These are phyloP conservation scores for Paramecium caudatum DNA, from an alignment of 73 alveolate genomes.

Conservation along the genomic window DNA sequence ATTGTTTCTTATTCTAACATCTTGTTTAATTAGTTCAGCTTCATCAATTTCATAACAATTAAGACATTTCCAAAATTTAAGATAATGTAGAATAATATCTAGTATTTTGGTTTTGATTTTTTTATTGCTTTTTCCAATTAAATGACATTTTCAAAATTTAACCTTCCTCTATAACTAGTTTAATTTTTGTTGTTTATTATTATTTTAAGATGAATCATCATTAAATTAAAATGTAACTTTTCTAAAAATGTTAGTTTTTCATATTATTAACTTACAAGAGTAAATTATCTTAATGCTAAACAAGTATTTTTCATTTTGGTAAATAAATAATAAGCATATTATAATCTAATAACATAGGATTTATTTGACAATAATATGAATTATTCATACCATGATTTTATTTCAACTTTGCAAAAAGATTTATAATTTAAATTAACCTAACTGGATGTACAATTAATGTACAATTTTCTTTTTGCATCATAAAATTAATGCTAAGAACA, in stretches of 20 bases:
- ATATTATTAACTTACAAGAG: background rate
- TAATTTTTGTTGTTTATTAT: background rate
- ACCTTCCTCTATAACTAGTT: background rate
- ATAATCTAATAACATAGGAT: background rate
- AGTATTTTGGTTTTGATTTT: background rate
- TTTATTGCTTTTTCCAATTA: background rate
- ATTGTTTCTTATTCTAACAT: background rate
- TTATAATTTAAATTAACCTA: background rate
- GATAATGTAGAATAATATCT: background rate
- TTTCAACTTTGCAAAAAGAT: slow-evolving; percentile 10
- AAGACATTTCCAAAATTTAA: background rate
- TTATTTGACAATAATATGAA: background rate
- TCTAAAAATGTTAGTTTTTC: background rate
- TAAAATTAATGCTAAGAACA: slow-evolving; percentile 12
- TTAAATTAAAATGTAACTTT: background rate
- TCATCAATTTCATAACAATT: background rate
- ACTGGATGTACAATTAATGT: background rate
- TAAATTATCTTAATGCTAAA: background rate
- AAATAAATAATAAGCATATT: background rate
- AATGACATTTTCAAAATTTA: slow-evolving; percentile 11
- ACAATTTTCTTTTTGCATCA: slow-evolving; percentile 10
- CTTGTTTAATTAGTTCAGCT: background rate
- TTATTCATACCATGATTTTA: background rate
- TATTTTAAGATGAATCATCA: background rate
- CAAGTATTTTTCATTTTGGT: background rate